Percentiles rank a stretch among this genome's conserved stretches.
phyloP scores from a whole-genome alignment of 2,329 filamentous ascomycete genomes.

The Ascochyta rabiei region DNA sequence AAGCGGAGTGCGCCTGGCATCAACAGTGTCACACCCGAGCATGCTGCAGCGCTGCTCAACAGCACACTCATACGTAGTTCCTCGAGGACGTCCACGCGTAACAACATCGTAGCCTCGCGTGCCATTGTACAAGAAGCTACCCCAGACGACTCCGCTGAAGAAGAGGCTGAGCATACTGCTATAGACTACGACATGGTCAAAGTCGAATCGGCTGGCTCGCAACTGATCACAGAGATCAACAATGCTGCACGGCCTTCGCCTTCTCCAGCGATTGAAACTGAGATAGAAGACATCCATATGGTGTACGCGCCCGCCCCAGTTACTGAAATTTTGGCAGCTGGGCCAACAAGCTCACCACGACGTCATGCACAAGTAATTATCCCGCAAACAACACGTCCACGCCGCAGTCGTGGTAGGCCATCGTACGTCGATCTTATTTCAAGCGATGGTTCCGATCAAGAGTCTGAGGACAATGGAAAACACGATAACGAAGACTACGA shows the following conservation, averaged over 20 bases:
- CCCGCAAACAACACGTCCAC: constrained; percentile 5
- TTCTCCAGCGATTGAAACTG: background rate
- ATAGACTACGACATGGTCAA: background rate
- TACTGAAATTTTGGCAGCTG: background rate
- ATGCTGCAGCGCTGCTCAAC: background rate
- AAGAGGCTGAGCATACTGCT: background rate
- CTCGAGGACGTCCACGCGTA: background rate
- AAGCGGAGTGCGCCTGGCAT: background rate
- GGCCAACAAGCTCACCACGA: background rate
- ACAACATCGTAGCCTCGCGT: background rate
- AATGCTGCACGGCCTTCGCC: background rate
- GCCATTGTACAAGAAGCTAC: background rate
- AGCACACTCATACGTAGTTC: background rate
- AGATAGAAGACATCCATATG: background rate
- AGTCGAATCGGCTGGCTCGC: background rate
- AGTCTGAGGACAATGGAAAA: background rate
- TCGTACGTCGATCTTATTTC: constrained; percentile 20
- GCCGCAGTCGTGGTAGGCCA: constrained; percentile 13
- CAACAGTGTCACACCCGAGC: background rate
- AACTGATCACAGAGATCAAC: background rate
- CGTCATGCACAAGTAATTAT: background rate
- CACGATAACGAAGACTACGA: background rate
- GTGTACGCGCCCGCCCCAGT: background rate
- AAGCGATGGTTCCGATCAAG: constrained; percentile 10
- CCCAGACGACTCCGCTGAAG: constrained; percentile 2